These are phyloP conservation scores for Globisporangium yorkense DNA, from an alignment of 352 stramenopile genomes.

Conservation along the genomic window DNA sequence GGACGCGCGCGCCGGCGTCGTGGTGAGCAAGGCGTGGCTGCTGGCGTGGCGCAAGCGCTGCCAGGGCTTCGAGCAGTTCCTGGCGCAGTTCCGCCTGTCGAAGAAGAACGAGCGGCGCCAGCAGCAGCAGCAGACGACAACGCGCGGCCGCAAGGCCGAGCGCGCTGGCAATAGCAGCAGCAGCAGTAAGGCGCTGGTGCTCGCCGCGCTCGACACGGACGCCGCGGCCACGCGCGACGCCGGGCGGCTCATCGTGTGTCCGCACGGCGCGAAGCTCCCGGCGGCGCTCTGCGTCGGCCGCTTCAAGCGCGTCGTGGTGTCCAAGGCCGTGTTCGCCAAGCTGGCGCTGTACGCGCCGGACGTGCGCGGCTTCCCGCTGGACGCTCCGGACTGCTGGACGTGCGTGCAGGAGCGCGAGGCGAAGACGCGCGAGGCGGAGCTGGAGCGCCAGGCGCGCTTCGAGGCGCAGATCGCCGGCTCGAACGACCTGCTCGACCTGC, in stretches of 20 bases:
- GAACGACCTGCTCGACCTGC: conserved; percentile 54
- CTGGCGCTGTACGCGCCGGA: conserved; percentile 53
- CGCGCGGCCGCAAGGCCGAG: not conserved
- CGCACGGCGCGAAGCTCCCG: conserved; percentile 54
- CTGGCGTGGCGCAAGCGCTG: conserved; percentile 69
- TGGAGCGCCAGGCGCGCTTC: conserved; percentile 51
- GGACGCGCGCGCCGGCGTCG: conserved; percentile 29
- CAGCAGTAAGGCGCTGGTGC: not conserved
- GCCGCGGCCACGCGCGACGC: conserved; percentile 24
- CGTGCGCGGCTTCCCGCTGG: conserved; percentile 45
- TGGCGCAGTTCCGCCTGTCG: conserved; percentile 61
- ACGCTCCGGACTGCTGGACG: conserved; percentile 43
- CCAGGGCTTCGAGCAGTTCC: conserved; percentile 63
- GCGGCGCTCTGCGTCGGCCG: conserved; percentile 51
- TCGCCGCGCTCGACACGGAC: conserved; percentile 19
- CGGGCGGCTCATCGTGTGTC: conserved; percentile 58
- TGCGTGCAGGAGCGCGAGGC: conserved; percentile 56
- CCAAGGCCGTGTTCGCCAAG: conserved; percentile 34
- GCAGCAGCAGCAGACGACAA: conserved; percentile 13
- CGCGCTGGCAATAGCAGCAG: conserved; percentile 11
- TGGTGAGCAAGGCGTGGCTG: conserved; percentile 73
- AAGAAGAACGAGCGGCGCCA: conserved; percentile 47
- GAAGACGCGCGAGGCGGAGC: conserved; percentile 44
- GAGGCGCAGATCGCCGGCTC: conserved; percentile 60
- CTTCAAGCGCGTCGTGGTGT: conserved; percentile 48